phyloP scores from a whole-genome alignment of 345 rosid species.

The Rhizophora mangle region DNA sequence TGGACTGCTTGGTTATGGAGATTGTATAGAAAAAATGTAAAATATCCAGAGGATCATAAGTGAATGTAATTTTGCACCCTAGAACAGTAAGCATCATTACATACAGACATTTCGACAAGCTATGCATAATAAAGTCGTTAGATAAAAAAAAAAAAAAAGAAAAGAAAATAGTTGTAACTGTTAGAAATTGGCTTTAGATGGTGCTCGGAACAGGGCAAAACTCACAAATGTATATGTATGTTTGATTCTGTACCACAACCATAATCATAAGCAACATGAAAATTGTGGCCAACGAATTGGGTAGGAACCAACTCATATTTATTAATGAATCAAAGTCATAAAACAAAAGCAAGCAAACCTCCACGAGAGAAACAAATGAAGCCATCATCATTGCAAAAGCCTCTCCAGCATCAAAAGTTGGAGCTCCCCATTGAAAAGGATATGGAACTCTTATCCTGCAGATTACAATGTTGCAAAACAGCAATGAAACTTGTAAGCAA shows the following conservation, averaged over 20 bases:
- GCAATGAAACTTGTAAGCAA: slow-evolving; percentile 3
- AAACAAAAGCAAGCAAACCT: slow-evolving; percentile 46
- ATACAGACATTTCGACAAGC: too few relatives aligned
- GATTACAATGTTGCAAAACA: slow-evolving; percentile 5
- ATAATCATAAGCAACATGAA: background rate
- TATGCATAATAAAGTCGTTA: too few relatives aligned
- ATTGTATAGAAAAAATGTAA: background rate
- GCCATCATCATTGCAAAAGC: slow-evolving; percentile 93
- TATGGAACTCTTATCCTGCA: slow-evolving; percentile 93
- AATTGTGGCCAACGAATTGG: background rate
- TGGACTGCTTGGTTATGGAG: slow-evolving; percentile 52
- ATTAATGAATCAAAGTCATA: background rate
- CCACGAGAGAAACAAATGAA: slow-evolving; percentile 89
- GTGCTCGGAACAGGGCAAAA: background rate
- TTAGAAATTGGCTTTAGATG: too few relatives aligned
- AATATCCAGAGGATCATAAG: background rate
- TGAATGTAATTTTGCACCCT: background rate
- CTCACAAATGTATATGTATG: background rate
- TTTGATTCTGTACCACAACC: background rate
- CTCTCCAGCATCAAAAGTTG: slow-evolving; percentile 95
- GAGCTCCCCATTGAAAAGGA: slow-evolving; percentile 99
- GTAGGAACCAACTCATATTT: background rate
- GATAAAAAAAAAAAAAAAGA: too few relatives aligned
- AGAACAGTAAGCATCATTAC: too few relatives aligned
- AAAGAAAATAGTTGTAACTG: too few relatives aligned